A percentile compares a stretch with the other conserved stretches of the same genome.
Evolutionary conservation across 1,139 yeast species (phyloP).

Genomic region (Petasospora fabianii): DNA sequence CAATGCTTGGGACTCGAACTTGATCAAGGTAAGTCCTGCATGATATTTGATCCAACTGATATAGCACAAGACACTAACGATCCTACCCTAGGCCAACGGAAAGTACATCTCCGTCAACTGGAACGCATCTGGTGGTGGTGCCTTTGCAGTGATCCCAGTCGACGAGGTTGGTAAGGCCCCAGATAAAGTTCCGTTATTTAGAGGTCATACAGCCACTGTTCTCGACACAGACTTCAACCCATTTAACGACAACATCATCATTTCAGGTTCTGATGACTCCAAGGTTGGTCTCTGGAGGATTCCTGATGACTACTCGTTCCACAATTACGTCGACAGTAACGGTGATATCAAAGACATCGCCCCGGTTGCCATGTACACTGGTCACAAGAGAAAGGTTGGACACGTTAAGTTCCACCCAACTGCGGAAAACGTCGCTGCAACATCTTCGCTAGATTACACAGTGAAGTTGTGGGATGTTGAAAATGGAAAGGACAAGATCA

Average conservation of each 20-base stretch:
- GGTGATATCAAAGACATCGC: slow-evolving; percentile 65
- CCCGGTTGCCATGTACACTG: slow-evolving; percentile 67
- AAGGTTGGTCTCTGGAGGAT: slow-evolving; percentile 84
- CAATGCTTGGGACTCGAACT: slow-evolving; percentile 95
- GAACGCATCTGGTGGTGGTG: slow-evolving; percentile 97
- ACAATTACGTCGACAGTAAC: slow-evolving; percentile 52
- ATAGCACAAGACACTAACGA: slow-evolving; percentile 3
- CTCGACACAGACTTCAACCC: slow-evolving; percentile 92
- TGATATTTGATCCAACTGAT: slow-evolving; percentile 10
- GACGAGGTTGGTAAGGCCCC: slow-evolving; percentile 91
- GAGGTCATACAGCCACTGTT: slow-evolving; percentile 95
- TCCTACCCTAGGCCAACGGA: slow-evolving; percentile 61
- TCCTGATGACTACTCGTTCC: slow-evolving; percentile 75
- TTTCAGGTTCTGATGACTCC: slow-evolving; percentile 90
- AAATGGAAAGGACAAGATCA: slow-evolving; percentile 65
- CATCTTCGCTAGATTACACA: slow-evolving; percentile 85
- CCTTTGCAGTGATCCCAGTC: slow-evolving; percentile 89
- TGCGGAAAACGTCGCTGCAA: slow-evolving; percentile 81
- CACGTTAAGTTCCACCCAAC: slow-evolving; percentile 87
- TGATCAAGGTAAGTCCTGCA: slow-evolving; percentile 54
- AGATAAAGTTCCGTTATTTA: slow-evolving; percentile 84
- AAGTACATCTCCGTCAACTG: slow-evolving; percentile 83
- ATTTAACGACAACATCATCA: slow-evolving; percentile 70
- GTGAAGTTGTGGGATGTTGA: slow-evolving; percentile 88
- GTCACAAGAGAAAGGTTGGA: slow-evolving; percentile 96